Conservation (phyloP, 2,329 filamentous ascomycete genomes). For the Trematosphaeria pertusa region DNA sequence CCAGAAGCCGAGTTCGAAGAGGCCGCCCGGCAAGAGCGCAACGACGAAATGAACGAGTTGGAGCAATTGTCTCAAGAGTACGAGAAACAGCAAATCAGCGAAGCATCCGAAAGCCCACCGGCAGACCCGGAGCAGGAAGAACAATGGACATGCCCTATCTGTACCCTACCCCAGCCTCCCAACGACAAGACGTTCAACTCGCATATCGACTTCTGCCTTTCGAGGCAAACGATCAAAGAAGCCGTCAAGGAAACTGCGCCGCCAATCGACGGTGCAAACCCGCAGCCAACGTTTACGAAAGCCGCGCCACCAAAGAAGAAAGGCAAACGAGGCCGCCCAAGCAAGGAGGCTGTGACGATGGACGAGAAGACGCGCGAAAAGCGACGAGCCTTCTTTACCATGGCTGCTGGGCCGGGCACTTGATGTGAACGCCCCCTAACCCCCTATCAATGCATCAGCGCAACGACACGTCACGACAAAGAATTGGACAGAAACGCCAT, state of each 20-base stretch:
- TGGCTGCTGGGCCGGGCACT: background rate
- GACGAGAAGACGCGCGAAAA: slow-evolving; percentile 39
- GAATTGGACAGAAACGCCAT: no score
- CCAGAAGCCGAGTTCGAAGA: slow-evolving; percentile 71
- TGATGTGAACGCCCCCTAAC: no score
- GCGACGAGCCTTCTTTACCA: slow-evolving; percentile 41
- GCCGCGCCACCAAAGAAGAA: slow-evolving; percentile 24
- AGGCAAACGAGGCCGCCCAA: slow-evolving; percentile 39
- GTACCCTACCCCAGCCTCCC: slow-evolving; percentile 74
- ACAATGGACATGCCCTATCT: slow-evolving; percentile 89
- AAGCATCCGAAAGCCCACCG: slow-evolving; percentile 21
- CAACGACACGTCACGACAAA: no score
- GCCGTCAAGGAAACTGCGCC: slow-evolving; percentile 65
- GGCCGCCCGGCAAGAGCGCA: slow-evolving; percentile 64
- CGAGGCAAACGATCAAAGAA: slow-evolving; percentile 83
- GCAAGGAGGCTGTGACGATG: slow-evolving; percentile 25
- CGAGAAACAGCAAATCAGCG: slow-evolving; percentile 21
- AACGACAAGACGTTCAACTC: slow-evolving; percentile 83
- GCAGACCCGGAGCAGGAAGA: slow-evolving; percentile 30
- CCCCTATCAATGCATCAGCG: no score
- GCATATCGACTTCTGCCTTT: slow-evolving; percentile 92
- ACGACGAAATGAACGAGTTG: slow-evolving; percentile 67
- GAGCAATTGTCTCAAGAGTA: slow-evolving; percentile 69
- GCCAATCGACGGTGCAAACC: slow-evolving; percentile 10
- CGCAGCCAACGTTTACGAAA: slow-evolving; percentile 18